phyloP scores from a whole-genome alignment of 441 rosid genomes.

The Biscutella laevigata region DNA sequence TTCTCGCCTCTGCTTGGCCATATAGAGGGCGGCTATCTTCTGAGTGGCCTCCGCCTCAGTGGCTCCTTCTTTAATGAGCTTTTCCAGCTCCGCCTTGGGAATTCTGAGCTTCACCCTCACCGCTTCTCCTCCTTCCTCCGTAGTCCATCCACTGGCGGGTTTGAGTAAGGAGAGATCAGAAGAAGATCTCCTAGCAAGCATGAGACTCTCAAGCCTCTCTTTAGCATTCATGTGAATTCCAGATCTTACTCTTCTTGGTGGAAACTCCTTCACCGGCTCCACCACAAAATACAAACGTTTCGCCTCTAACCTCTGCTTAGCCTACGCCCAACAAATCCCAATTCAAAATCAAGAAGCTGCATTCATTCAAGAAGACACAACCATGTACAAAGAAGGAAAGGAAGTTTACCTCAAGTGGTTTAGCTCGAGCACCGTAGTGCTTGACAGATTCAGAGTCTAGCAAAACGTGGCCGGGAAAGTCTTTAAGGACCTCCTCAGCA shows the following conservation, averaged over 20 bases:
- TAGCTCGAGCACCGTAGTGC: conserved; percentile 72
- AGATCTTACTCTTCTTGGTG: conserved; percentile 74
- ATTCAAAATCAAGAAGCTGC: no score
- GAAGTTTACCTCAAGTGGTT: conserved; percentile 37
- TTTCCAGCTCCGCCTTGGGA: conserved; percentile 60
- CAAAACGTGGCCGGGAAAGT: conserved; percentile 65
- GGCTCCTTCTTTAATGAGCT: conserved; percentile 51
- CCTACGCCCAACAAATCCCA: not conserved
- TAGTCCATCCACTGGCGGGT: conserved; percentile 11
- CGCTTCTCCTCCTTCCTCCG: conserved; percentile 3
- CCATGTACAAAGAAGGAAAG: not conserved
- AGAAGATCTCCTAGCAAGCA: conserved; percentile 65
- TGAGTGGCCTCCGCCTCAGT: conserved; percentile 55
- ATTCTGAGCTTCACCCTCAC: conserved; percentile 57
- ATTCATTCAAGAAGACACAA: not conserved
- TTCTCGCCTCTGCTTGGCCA: conserved; percentile 10
- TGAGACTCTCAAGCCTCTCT: conserved; percentile 78
- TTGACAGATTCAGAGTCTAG: conserved; percentile 76
- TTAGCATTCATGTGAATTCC: conserved; percentile 67
- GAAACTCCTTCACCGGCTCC: conserved; percentile 38
- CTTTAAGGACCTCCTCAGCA: conserved; percentile 56
- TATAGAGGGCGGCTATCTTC: conserved; percentile 36
- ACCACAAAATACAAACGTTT: conserved; percentile 76
- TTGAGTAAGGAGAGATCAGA: conserved; percentile 67
- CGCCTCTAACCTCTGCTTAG: conserved; percentile 44